These are phyloP conservation scores for Centrapalus pauciflorus DNA, from an alignment of 129 eudicot species.

Conservation along the genomic window DNA sequence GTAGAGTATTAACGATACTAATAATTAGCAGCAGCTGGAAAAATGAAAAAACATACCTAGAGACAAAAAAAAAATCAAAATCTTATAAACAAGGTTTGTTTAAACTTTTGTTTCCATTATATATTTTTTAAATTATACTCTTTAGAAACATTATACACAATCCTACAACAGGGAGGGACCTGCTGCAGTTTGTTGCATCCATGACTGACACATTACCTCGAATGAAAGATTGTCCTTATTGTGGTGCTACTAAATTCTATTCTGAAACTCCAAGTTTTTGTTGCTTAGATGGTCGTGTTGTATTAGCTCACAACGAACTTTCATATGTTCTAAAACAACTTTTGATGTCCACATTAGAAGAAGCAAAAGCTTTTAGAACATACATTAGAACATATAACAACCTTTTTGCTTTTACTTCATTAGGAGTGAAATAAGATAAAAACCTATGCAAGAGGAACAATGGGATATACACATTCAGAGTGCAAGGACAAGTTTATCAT, in stretches of 20 bases:
- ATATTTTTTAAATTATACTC: too few relatives aligned
- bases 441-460: neutral
- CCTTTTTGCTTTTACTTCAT: neutral
- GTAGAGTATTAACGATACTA: too few relatives aligned
- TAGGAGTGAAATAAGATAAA: neutral
- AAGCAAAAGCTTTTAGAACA: neutral
- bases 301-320: neutral
- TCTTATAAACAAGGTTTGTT: neutral
- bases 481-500: conserved; percentile 1
- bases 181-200: too few relatives aligned
- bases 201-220: neutral
- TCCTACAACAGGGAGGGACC: too few relatives aligned
- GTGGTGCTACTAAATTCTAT: neutral
- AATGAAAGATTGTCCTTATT: neutral
- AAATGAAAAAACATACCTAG: neutral
- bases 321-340: neutral
- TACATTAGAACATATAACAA: neutral
- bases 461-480: neutral
- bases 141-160: too few relatives aligned
- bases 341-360: neutral
- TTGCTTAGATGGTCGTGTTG: neutral
- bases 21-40: too few relatives aligned
- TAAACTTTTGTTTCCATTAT: too few relatives aligned
- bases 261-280: neutral
- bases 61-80: neutral